Evolutionary conservation across 768 basidiomycete species (phyloP), one percentile per base, ranked within the genome.

Genomic region (Asterophora lycoperdoides): DNA sequence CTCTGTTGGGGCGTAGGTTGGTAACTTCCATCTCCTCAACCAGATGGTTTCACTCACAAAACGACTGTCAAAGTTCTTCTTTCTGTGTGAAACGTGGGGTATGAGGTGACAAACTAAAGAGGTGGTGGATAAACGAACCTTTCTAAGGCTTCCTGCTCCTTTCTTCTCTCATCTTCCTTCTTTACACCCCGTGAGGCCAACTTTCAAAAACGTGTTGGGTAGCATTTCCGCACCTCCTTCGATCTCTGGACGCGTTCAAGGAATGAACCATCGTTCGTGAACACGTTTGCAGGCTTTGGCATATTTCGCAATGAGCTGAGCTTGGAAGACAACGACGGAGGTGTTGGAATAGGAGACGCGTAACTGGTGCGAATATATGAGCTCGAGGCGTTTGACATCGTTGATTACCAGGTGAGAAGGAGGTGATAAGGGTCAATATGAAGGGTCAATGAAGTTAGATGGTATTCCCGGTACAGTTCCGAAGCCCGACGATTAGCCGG

Each of bases 251-350:
- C 76, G 8, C 82, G 74, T 55, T 84, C 76, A 47, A 84, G 66
- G 61, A 85, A 86, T 8, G 82, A 83, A 7, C 84, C 84, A 56
- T 85, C 84, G 60, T 84, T 78, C 46, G 81, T 73, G 60, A 86
- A 86, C 17, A 85, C 75, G 60, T 84, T 86, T 18, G 51, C 45
- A 8, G 68, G 63, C 46, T 69, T 70, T 15, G 63, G 48, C 41
- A 71, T 67, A 10, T 74, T 68, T 55, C 78, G 81, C 33, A 68
- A 40, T 23, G 57, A 50, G 34, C 44, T 40, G 14, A 55, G 44
- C 29, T 53, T 59, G 41, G 58, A 49, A 1, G 47, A 29, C 33
- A 46, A 38, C 2, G 46, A 43, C 13, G 57, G 39, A 19, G 51
- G 45, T 18, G 44, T 36, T 9, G 49, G 32, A 17, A 50, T 26